Evolutionary conservation across 495 filamentous ascomycete species (phyloP).

Genomic region (Penicillium coffeae): DNA sequence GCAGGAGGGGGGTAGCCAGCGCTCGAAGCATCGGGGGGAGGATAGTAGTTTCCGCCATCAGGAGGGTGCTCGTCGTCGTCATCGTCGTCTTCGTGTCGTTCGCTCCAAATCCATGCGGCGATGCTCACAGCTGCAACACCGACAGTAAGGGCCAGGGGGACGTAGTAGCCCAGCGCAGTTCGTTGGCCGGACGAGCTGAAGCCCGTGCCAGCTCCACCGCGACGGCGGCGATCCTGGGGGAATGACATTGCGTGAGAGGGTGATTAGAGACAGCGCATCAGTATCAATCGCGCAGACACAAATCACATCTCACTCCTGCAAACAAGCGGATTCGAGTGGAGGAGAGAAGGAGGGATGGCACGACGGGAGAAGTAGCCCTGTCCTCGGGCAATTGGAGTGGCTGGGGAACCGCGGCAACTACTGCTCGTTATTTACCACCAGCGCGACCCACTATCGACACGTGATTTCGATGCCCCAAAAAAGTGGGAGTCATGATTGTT

Average conservation of each 20-base stretch:
- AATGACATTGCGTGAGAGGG: constrained; percentile 60
- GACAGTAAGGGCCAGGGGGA: constrained; percentile 77
- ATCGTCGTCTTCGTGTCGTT: constrained; percentile 71
- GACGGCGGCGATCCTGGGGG: constrained; percentile 60
- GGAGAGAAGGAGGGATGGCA: constrained; percentile 11
- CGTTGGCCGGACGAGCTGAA: constrained; percentile 57
- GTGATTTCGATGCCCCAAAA: constrained; percentile 13
- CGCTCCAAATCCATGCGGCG: constrained; percentile 90
- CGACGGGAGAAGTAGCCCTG: constrained; percentile 27
- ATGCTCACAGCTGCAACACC: constrained; percentile 79
- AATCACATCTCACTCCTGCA: constrained; percentile 32
- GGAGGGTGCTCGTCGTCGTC: constrained; percentile 58
- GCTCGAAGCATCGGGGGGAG: constrained; percentile 22
- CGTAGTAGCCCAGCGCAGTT: constrained; percentile 75
- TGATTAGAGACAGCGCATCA: constrained; percentile 30
- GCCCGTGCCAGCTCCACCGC: constrained; percentile 51
- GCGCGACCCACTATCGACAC: constrained; percentile 12
- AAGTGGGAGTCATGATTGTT: background rate
- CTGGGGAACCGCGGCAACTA: constrained; percentile 34
- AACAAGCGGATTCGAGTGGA: constrained; percentile 23
- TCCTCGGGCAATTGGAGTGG: constrained; percentile 40
- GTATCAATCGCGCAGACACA: constrained; percentile 24
- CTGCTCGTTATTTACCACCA: constrained; percentile 9
- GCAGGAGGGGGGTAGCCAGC: constrained; percentile 27
- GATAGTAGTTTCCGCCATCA: constrained; percentile 34